Percentiles rank a stretch among this genome's conserved stretches.
phyloP scores from a whole-genome alignment of 2,329 filamentous ascomycete genomes.

The Catunica adiposa region DNA sequence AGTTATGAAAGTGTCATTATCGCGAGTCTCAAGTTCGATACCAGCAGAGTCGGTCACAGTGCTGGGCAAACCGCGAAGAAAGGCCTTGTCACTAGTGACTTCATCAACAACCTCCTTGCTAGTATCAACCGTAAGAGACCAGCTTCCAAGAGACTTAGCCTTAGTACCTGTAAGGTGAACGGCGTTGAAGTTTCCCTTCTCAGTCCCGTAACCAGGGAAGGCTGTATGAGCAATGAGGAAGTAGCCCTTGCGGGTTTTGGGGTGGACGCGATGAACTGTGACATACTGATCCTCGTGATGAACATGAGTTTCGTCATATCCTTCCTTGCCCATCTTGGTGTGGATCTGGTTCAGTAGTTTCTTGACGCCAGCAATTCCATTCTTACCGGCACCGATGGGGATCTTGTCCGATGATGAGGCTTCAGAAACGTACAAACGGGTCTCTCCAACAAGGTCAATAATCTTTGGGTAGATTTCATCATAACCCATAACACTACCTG shows the following conservation, averaged over 20 bases:
- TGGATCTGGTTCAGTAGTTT: constrained; percentile 91
- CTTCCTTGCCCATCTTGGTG: constrained; percentile 84
- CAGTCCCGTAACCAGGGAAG: constrained; percentile 76
- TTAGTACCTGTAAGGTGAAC: constrained; percentile 71
- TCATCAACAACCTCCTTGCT: constrained; percentile 49
- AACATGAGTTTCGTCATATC: constrained; percentile 88
- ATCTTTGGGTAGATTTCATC: constrained; percentile 90
- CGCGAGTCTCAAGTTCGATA: constrained; percentile 54
- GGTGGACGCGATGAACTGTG: constrained; percentile 89
- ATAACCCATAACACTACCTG: constrained; percentile 93
- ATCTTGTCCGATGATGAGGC: constrained; percentile 47
- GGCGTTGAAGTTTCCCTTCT: constrained; percentile 63
- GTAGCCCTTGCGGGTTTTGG: constrained; percentile 78
- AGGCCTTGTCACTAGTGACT: constrained; percentile 50
- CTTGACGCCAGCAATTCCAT: constrained; percentile 79
- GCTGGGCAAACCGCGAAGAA: constrained; percentile 70
- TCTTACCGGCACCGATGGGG: constrained; percentile 51
- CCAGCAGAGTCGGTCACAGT: constrained; percentile 58
- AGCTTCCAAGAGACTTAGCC: constrained; percentile 73
- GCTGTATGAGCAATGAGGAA: constrained; percentile 94
- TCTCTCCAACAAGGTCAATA: constrained; percentile 87
- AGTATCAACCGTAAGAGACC: constrained; percentile 81
- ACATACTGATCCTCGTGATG: constrained; percentile 95
- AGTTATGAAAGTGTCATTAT: constrained; percentile 60
- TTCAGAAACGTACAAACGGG: constrained; percentile 60